Percentiles rank a stretch among this genome's conserved stretches.
Evolutionary conservation across 768 basidiomycete species (phyloP).

Genomic region (Tricholoma hemisulphureum): DNA sequence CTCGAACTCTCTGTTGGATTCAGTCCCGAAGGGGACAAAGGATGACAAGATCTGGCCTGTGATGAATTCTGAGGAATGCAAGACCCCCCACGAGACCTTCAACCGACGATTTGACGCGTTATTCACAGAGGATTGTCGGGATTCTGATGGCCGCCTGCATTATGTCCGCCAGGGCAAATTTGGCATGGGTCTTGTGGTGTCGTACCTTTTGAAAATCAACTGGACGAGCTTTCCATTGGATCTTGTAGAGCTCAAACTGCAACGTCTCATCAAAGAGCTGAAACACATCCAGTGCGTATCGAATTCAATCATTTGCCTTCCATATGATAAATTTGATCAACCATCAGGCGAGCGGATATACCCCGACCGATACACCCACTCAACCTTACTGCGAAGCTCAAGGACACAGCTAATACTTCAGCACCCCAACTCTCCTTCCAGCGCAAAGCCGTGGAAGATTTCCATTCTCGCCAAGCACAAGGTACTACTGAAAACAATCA

Average conservation of each 20-base stretch:
- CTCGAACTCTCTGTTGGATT: background rate
- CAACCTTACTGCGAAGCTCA: background rate
- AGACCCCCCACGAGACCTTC: background rate
- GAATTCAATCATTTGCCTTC: background rate
- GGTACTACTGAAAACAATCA: background rate
- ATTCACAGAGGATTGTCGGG: background rate
- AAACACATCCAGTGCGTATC: background rate
- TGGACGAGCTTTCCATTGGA: slow-evolving; percentile 5
- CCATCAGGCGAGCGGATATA: background rate
- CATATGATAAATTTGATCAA: background rate
- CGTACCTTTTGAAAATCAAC: no score
- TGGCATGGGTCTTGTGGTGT: no score
- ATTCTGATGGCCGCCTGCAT: background rate
- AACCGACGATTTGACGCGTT: background rate
- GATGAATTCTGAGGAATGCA: background rate
- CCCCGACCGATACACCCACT: background rate
- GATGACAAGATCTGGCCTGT: slow-evolving; percentile 5
- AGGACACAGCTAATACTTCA: background rate
- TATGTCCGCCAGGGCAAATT: background rate
- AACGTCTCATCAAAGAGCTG: slow-evolving; percentile 1
- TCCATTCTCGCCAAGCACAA: background rate
- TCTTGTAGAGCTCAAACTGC: slow-evolving; percentile 5
- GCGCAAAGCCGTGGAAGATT: background rate
- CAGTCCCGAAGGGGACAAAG: background rate
- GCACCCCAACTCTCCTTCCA: background rate